A percentile compares a stretch with the other conserved stretches of the same genome.
Evolutionary conservation across 225 moss, liverwort and hornwort genomes (phyloP).

Genomic region (Bryoerythrophyllum caledonicum): DNA sequence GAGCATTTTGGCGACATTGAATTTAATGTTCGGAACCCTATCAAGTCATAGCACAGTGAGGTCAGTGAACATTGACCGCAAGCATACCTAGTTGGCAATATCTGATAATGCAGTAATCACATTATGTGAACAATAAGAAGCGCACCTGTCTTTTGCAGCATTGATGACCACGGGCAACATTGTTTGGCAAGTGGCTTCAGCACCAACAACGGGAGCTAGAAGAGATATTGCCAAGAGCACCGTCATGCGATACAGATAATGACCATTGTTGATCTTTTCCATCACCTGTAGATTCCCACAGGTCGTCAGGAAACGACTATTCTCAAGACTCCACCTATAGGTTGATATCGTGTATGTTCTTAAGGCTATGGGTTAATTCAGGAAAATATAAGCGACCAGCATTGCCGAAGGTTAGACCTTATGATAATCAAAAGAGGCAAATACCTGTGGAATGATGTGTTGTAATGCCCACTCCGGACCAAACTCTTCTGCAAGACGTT

Average conservation of each 20-base stretch:
- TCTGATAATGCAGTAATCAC: neutral
- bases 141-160: constrained; percentile 88
- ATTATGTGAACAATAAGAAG: neutral
- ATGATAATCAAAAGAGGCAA: neutral
- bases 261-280: constrained; percentile 94
- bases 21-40: constrained; percentile 99
- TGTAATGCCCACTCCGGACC: constrained; percentile 95
- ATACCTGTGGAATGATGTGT: constrained; percentile 94
- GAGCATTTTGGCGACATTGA: constrained; percentile 99
- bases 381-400: neutral
- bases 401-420: constrained; percentile 8
- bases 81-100: neutral
- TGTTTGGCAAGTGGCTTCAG: constrained; percentile 90
- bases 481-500: constrained; percentile 90
- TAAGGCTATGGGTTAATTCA: neutral
- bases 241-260: constrained; percentile 98
- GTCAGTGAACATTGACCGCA: constrained; percentile 6
- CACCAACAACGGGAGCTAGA: constrained; percentile 93
- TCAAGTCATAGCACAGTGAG: constrained; percentile 23
- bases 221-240: constrained; percentile 92
- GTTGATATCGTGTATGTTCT: neutral
- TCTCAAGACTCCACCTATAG: neutral
- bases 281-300: constrained; percentile 63
- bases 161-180: constrained; percentile 98
- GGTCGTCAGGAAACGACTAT: constrained; percentile 7